Percentiles rank a stretch among this genome's conserved stretches.
These are phyloP conservation scores for Verticillium zaregamsianum DNA, from an alignment of 2,329 filamentous ascomycete genomes.

Conservation along the genomic window DNA sequence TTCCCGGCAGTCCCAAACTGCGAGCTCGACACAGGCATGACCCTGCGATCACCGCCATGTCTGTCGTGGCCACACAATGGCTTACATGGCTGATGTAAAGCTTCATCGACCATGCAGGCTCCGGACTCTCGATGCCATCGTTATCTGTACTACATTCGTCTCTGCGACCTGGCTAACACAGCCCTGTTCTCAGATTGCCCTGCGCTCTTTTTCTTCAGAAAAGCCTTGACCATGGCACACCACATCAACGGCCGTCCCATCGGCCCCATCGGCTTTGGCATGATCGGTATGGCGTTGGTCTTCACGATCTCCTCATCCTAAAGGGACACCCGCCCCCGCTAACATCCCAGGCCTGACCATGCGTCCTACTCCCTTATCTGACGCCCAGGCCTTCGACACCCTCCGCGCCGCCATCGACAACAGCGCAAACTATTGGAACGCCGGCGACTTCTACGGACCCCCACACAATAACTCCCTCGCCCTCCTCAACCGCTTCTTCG, in stretches of 20 bases:
- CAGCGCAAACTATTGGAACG: background rate
- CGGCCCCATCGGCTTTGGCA: slow-evolving; percentile 19
- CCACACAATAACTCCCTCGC: background rate
- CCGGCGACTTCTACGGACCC: background rate
- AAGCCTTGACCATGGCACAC: slow-evolving; percentile 15
- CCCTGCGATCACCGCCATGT: too few species aligned
- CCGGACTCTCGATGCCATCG: too few species aligned
- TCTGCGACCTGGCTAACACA: too few species aligned
- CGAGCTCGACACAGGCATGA: too few species aligned
- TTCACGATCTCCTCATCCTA: background rate
- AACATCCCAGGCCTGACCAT: background rate
- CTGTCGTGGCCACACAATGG: too few species aligned
- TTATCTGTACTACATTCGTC: too few species aligned
- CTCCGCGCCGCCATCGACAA: background rate
- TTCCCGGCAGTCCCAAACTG: too few species aligned
- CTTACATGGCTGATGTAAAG: too few species aligned
- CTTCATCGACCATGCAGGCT: too few species aligned
- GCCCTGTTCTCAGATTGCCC: too few species aligned
- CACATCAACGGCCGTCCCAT: slow-evolving; percentile 17
- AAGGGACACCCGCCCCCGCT: background rate
- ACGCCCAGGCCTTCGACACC: background rate
- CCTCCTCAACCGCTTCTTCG: background rate
- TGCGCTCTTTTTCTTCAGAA: background rate
- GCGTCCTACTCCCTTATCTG: background rate
- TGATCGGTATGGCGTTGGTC: slow-evolving; percentile 16